Evolutionary conservation across 78 protist genomes (phyloP).

Genomic region (Planoprotostelium fungivorum): DNA sequence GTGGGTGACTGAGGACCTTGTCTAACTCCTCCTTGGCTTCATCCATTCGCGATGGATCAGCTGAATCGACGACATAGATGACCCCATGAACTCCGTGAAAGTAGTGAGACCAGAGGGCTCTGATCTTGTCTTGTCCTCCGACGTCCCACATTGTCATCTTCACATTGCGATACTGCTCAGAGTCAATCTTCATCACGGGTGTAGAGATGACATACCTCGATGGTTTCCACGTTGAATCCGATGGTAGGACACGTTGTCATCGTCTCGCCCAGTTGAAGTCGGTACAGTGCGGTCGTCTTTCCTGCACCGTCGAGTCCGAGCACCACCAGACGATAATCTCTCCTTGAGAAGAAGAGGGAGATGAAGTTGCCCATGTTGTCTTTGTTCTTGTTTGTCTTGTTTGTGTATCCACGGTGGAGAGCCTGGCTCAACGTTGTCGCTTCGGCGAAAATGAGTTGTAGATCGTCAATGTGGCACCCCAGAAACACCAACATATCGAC

Average conservation of each 20-base stretch:
- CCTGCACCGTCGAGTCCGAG: slow-evolving; percentile 72
- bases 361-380: too few species aligned
- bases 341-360: slow-evolving; percentile 57
- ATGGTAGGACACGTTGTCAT: slow-evolving; percentile 67
- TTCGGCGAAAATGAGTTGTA: too few species aligned
- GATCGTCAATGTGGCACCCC: too few species aligned
- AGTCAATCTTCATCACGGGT: slow-evolving; percentile 3
- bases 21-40: slow-evolving; percentile 55
- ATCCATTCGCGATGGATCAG: slow-evolving; percentile 77
- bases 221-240: slow-evolving; percentile 81
- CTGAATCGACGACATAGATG: slow-evolving; percentile 93
- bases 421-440: too few species aligned
- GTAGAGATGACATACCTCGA: slow-evolving; percentile 72
- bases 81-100: slow-evolving; percentile 89
- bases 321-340: slow-evolving; percentile 56
- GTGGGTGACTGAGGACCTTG: slow-evolving; percentile 1
- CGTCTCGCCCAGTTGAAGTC: slow-evolving; percentile 38
- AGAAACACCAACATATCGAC: too few species aligned
- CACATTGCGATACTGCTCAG: slow-evolving; percentile 11
- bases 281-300: slow-evolving; percentile 67
- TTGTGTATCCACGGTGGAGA: too few species aligned
- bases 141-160: slow-evolving; percentile 72
- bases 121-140: slow-evolving; percentile 91
- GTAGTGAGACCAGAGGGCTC: slow-evolving; percentile 93
- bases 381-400: too few species aligned